Conservation (phyloP, 306 rosid genomes). For the Vigna mungo region DNA sequence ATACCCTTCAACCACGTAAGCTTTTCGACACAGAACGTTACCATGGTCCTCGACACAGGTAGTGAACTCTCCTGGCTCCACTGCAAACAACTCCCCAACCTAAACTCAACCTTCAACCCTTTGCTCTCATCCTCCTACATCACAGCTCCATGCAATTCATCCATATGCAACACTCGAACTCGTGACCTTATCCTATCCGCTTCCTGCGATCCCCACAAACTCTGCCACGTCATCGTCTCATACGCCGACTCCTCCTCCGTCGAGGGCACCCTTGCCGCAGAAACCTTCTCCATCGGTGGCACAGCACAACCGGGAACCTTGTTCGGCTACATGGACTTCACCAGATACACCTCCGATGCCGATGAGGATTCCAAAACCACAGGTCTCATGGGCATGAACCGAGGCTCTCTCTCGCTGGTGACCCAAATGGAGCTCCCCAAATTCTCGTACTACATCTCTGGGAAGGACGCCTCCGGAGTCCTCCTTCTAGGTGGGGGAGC, state of each 20-base stretch:
- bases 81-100: constrained; percentile 59
- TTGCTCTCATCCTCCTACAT: constrained; percentile 61
- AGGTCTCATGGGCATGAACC: constrained; percentile 84
- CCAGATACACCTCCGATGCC: constrained; percentile 70
- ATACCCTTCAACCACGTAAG: too few species aligned
- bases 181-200: constrained; percentile 63
- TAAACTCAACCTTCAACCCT: constrained; percentile 62
- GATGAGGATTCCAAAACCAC: constrained; percentile 74
- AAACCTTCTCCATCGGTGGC: constrained; percentile 60
- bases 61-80: constrained; percentile 94
- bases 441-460: constrained; percentile 88
- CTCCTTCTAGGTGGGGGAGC: constrained; percentile 63
- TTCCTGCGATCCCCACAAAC: constrained; percentile 68
- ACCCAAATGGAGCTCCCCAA: constrained; percentile 67
- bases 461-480: constrained; percentile 61
- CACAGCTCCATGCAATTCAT: constrained; percentile 60
- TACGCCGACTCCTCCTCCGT: constrained; percentile 77
- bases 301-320: constrained; percentile 39
- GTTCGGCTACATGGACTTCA: constrained; percentile 86
- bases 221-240: constrained; percentile 73
- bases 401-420: constrained; percentile 69
- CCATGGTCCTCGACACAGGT: constrained; percentile 96
- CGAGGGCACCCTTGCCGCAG: constrained; percentile 78
- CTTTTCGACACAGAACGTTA: constrained; percentile 78
- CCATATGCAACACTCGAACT: constrained; percentile 63